Evolutionary conservation across 257 asterid species (phyloP).

Genomic region (Buddleja alternifolia): DNA sequence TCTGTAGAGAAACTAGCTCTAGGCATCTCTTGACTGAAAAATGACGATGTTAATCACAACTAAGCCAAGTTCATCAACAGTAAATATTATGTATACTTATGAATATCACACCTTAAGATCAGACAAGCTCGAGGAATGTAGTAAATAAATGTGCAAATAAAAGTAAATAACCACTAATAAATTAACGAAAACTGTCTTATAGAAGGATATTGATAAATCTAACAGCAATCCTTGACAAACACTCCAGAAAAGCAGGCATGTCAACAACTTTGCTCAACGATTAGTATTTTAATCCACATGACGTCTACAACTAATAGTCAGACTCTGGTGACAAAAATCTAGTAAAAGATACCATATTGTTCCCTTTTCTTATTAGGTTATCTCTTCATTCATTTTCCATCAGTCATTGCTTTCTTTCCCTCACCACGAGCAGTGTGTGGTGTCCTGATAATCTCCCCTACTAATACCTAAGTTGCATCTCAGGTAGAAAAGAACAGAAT

Average conservation of each 20-base stretch:
- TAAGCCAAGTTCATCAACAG: slow-evolving; percentile 21
- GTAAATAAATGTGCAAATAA: neutral
- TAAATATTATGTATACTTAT: neutral
- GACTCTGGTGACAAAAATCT: neutral
- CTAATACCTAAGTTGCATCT: slow-evolving; percentile 4
- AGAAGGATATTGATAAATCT: neutral
- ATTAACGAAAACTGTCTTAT: slow-evolving; percentile 13
- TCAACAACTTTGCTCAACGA: neutral
- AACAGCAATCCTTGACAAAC: slow-evolving; percentile 1
- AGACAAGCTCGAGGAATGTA: slow-evolving; percentile 12
- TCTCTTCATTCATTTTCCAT: neutral
- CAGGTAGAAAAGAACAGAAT: neutral
- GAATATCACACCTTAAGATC: slow-evolving; percentile 13
- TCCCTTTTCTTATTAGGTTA: neutral
- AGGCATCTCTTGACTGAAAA: slow-evolving; percentile 79
- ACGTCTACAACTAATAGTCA: neutral
- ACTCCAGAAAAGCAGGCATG: slow-evolving; percentile 8
- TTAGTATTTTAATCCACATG: slow-evolving; percentile 2
- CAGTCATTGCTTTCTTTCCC: neutral
- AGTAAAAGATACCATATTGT: neutral
- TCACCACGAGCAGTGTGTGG: neutral
- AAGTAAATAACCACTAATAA: neutral
- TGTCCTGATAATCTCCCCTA: slow-evolving; percentile 1
- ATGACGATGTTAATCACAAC: slow-evolving; percentile 17
- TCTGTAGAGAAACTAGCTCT: slow-evolving; percentile 79